phyloP scores from a whole-genome alignment of 805 yeast species.

The Sugiyamaella marilandica region DNA sequence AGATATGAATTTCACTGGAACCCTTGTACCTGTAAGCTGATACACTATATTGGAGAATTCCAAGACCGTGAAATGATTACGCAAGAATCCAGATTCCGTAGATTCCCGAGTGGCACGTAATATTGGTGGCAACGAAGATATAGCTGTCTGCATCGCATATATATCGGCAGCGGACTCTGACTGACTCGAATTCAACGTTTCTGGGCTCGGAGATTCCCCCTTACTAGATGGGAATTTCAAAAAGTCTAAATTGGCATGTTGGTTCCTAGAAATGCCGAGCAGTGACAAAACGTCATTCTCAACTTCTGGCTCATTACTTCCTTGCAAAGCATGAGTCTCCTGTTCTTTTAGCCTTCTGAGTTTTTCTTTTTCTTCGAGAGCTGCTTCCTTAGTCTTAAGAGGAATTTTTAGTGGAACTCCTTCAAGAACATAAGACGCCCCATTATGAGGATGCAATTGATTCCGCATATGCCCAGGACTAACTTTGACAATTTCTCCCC shows the following conservation, averaged over 20 bases:
- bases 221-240: conserved; percentile 5
- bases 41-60: conserved; percentile 13
- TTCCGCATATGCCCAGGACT: conserved; percentile 81
- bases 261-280: neutral
- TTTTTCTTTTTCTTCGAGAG: neutral
- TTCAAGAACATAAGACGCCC: conserved; percentile 63
- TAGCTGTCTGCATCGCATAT: conserved; percentile 13
- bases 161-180: neutral
- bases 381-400: conserved; percentile 7
- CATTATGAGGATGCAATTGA: conserved; percentile 61
- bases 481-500: conserved; percentile 71
- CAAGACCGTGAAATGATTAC: conserved; percentile 2
- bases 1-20: conserved; percentile 8
- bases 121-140: conserved; percentile 12
- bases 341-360: neutral
- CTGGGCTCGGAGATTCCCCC: neutral
- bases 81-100: conserved; percentile 14
- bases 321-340: neutral
- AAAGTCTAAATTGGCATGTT: neutral
- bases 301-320: neutral
- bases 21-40: conserved; percentile 13
- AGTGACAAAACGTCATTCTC: conserved; percentile 2
- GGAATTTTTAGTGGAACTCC: conserved; percentile 28
- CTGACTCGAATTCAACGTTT: neutral
- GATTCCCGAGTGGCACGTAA: conserved; percentile 5